Base-by-base conservation (phyloP, 2,329 filamentous ascomycete genomes). In the Sporothrix curviconia region DNA sequence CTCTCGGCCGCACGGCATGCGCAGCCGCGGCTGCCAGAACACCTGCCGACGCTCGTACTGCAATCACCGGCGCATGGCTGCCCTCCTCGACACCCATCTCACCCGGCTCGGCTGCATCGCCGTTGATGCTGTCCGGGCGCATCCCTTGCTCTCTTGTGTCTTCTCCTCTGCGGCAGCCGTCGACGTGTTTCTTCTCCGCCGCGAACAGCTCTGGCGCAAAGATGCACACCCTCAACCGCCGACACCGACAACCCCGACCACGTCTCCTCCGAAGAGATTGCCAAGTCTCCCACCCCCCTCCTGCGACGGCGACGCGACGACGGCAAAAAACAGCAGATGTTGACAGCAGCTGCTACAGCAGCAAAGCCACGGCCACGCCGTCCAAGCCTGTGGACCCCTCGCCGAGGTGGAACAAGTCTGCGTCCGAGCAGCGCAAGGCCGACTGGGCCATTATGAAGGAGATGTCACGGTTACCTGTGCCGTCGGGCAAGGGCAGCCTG, bases 361-460 rank as follows among this genome's bases (percentile, higher is more conserved):
- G 47, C 9, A 44, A 22, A 19, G 17, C 17, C 2, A 24, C 40
- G n/a, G n/a, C n/a, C 24, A 53, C 47, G 25, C 14, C 57, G 14
- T 24, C 49, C 24, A 57, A 54, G 25, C 14, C 57, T 9, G 32
- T 43, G 12, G 84, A 86, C 64, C 78, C 30, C 72, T 92, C 43
- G 80, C 88, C 19, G 74, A 79, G 12, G 78, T 87, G 67, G 80
- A n/a, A 87, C 60, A 85, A 83, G 67, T 84, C 83, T 52, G 86
- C 84, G 19, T 85, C 92, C 66, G 90, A 96, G 73, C 95, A 99
- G 78, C 84, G 94, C 65, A 95, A 92, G 74, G 92, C 92, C 8
- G 94, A 99, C 69, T 96, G 92, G 92, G 92, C 92, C 49, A 99
- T 99, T 64, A 94, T 99, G 79, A 95, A 89, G 74, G 92, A 99